Conservation (phyloP, 805 yeast species). For the Kodamaea kaohsiungensis region DNA sequence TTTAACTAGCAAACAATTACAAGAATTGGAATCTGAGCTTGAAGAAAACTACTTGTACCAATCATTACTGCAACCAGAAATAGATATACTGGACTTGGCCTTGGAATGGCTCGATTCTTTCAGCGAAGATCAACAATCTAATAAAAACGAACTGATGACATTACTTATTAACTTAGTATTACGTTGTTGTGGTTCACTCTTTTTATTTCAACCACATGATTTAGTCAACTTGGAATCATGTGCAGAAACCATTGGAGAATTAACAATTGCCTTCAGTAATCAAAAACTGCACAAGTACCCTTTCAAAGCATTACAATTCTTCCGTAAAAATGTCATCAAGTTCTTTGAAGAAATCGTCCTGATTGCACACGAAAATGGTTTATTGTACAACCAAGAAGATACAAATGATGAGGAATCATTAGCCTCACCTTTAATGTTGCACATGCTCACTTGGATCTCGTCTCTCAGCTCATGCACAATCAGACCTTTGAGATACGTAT, state of each 20-base stretch:
- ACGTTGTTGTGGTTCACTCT: slow-evolving; percentile 69
- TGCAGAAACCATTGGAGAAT: slow-evolving; percentile 68
- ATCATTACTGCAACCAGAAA: slow-evolving; percentile 33
- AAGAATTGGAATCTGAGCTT: slow-evolving; percentile 21
- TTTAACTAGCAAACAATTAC: slow-evolving; percentile 8
- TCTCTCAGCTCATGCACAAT: slow-evolving; percentile 68
- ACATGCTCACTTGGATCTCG: slow-evolving; percentile 72
- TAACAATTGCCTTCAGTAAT: slow-evolving; percentile 59
- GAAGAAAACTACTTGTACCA: slow-evolving; percentile 33
- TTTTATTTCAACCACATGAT: slow-evolving; percentile 73
- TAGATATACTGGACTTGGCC: slow-evolving; percentile 34
- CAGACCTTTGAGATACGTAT: slow-evolving; percentile 67
- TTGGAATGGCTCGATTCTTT: slow-evolving; percentile 40
- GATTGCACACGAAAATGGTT: slow-evolving; percentile 61
- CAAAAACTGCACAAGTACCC: slow-evolving; percentile 74
- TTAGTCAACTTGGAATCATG: slow-evolving; percentile 69
- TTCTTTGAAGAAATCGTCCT: slow-evolving; percentile 56
- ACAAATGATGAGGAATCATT: slow-evolving; percentile 17
- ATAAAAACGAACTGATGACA: slow-evolving; percentile 48
- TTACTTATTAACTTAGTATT: slow-evolving; percentile 68
- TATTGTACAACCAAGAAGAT: slow-evolving; percentile 42
- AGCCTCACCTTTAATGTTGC: slow-evolving; percentile 50
- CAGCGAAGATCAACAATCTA: slow-evolving; percentile 20
- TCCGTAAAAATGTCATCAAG: slow-evolving; percentile 45
- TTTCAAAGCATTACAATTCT: slow-evolving; percentile 28